These are phyloP conservation scores for Suillus subaureus DNA, from an alignment of 768 basidiomycete species.

Conservation along the genomic window DNA sequence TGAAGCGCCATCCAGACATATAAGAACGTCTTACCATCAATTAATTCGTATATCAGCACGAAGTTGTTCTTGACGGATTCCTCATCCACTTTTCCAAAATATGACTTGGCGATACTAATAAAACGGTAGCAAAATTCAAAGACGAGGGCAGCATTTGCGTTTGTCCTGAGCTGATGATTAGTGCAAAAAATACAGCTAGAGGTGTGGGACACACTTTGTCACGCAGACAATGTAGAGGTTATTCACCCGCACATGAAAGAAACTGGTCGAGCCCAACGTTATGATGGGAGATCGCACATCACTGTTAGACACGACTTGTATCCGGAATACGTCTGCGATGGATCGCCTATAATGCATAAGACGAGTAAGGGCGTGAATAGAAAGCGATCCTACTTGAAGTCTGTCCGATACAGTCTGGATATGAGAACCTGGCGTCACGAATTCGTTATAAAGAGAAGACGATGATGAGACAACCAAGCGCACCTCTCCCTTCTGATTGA, in stretches of 20 bases:
- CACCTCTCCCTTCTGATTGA: slow-evolving; percentile 99
- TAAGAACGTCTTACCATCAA: slow-evolving; percentile 70
- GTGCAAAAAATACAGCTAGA: background rate
- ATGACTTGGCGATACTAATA: slow-evolving; percentile 90
- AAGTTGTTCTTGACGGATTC: slow-evolving; percentile 99
- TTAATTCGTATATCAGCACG: slow-evolving; percentile 95
- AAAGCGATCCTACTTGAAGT: slow-evolving; percentile 78
- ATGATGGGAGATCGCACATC: slow-evolving; percentile 97
- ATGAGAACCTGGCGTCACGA: slow-evolving; percentile 74
- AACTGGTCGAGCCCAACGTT: slow-evolving; percentile 96
- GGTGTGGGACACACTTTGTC: slow-evolving; percentile 71
- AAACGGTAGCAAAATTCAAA: slow-evolving; percentile 99
- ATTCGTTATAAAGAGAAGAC: slow-evolving; percentile 10
- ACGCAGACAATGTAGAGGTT: slow-evolving; percentile 96
- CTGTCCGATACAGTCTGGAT: slow-evolving; percentile 92
- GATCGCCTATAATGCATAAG: slow-evolving; percentile 64
- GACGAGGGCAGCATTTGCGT: slow-evolving; percentile 95
- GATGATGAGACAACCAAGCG: slow-evolving; percentile 19
- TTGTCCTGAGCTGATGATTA: slow-evolving; percentile 59
- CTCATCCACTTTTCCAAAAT: slow-evolving; percentile 98
- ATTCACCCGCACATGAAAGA: slow-evolving; percentile 96
- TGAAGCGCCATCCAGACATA: background rate
- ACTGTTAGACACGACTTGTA: slow-evolving; percentile 97
- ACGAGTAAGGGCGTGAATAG: slow-evolving; percentile 10
- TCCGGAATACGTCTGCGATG: slow-evolving; percentile 96